Percentiles rank a stretch among this genome's conserved stretches.
Evolutionary conservation across 2,329 filamentous ascomycete genomes (phyloP).

Genomic region (Ascochyta viciae-villosae): DNA sequence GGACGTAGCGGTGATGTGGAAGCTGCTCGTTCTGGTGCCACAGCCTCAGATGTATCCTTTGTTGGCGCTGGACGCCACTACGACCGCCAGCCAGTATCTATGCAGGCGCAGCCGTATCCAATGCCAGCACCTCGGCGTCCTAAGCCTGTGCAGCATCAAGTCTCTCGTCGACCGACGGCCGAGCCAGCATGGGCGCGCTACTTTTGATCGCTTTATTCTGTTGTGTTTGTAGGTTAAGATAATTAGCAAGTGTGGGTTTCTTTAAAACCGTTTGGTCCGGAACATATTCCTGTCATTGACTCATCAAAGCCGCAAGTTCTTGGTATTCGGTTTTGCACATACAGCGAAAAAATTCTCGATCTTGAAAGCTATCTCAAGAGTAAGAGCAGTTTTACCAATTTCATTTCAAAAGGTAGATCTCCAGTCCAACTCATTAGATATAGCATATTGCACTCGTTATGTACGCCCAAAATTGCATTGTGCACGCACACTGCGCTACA

Average conservation of each 20-base stretch:
- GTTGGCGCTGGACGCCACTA: slow-evolving; percentile 5
- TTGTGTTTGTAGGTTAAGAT: no score
- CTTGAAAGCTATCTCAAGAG: no score
- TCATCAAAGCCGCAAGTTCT: no score
- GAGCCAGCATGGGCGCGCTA: neutral
- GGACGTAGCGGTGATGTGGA: neutral
- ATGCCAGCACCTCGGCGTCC: neutral
- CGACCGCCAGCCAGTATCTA: neutral
- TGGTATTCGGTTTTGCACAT: no score
- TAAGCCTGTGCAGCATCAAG: neutral
- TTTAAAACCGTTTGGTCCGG: no score
- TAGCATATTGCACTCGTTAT: no score
- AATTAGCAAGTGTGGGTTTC: no score
- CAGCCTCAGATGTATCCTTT: neutral
- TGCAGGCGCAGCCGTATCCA: neutral
- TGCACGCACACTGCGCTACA: neutral
- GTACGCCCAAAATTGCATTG: neutral
- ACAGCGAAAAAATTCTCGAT: no score
- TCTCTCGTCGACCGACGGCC: neutral
- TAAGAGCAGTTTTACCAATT: no score
- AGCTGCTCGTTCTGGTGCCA: neutral
- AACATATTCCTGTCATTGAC: no score
- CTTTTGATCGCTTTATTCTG: neutral
- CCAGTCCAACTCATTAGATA: no score
- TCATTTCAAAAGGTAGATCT: no score